Base-by-base conservation (phyloP, 371 early-diverging fungal genomes). In the Entomophthora muscae region DNA sequence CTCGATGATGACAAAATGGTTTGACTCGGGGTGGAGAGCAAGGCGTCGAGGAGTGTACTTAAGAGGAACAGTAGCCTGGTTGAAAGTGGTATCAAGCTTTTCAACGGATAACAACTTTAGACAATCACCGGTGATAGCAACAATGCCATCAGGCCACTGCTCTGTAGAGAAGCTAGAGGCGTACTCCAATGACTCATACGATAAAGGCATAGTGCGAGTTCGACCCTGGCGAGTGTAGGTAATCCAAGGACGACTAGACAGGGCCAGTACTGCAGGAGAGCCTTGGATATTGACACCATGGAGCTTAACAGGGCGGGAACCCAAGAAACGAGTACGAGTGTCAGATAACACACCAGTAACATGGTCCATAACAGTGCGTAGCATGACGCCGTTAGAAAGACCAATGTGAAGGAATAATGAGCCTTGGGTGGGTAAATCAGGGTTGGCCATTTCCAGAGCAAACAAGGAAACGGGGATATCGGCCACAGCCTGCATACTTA, bases 191-290 rank as follows among this genome's bases (percentile, higher is more conserved):
- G 71, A 58, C 24, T 73, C 73, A 58, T 73, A 73, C 0, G 66
- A 83, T 73, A 68, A 73, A 64, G 70, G 84, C 66, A 67, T 51
- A 71, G 59, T 32, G 53, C 73, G 80, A 24, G 72, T 70, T 42
- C 91, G 76, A 0, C 80, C 80, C 66, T 88, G 89, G 73, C 80
- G 81, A 24, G 82, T 84, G 70, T 89, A 93, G 63, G 82, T 85
- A 59, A 96, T 71, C 97, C 97, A 96, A 3, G 97, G 91, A 32
- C 92, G 79, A 13, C 83, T 82, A 1, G 89, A 84, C 29, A 95
- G 70, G 5, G 93, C 92, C 64, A 96, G 72, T 0, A 95, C 83
- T 2, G 88, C 91, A 29, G 78, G 78, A 12, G 70, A 68, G 0
- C 86, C 85, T 64, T 82, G 81, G 52, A 86, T 76, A 53, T 71